Conservation (phyloP, 108 stramenopile genomes). For the Cyclotella sp. region DNA sequence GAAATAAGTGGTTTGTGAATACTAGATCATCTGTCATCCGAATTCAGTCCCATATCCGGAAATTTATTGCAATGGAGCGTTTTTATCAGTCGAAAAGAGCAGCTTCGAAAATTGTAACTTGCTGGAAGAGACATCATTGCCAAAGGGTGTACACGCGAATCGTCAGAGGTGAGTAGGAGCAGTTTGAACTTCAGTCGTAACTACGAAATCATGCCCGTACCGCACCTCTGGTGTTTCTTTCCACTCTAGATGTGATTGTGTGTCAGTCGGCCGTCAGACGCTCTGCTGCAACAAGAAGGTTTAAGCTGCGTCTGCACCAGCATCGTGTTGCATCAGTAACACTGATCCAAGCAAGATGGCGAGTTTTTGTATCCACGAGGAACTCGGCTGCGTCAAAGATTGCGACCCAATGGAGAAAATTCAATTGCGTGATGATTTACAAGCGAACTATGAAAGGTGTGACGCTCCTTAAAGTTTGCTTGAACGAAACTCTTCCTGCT, state of each 20-base stretch:
- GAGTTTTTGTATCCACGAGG: neutral
- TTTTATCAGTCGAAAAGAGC: no score
- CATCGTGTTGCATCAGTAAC: neutral
- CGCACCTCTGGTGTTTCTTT: neutral
- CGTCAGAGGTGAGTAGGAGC: no score
- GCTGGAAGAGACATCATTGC: no score
- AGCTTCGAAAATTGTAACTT: no score
- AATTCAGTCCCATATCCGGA: no score
- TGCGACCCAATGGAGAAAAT: neutral
- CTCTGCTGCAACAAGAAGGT: neutral
- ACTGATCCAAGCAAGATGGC: neutral
- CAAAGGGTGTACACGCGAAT: no score
- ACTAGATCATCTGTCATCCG: no score
- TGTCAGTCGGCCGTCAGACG: neutral
- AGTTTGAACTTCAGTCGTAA: no score
- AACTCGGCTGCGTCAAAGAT: neutral
- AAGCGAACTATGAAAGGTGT: neutral
- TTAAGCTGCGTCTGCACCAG: neutral
- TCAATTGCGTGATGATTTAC: neutral
- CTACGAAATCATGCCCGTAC: neutral
- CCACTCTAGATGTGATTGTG: neutral
- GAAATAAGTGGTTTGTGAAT: no score
- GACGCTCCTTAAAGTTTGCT: neutral
- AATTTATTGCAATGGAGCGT: no score
- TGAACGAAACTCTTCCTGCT: neutral